A percentile compares a stretch with the other conserved stretches of the same genome.
Evolutionary conservation across 202 grass and related monocot genomes (phyloP).

Genomic region (Elaeis oleifera): DNA sequence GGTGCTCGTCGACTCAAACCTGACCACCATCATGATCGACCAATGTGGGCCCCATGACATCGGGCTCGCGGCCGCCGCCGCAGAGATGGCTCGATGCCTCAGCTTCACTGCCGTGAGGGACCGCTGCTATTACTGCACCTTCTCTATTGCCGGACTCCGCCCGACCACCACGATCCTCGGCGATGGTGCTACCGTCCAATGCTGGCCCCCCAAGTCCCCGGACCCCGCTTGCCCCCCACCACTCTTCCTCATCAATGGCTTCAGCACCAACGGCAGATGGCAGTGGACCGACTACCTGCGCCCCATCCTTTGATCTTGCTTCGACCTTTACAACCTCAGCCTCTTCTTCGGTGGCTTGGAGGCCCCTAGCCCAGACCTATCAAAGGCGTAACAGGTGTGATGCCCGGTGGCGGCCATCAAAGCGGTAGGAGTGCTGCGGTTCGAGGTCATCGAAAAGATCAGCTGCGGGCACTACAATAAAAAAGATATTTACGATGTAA

Average conservation of each 20-base stretch:
- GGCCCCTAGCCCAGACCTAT: constrained; percentile 49
- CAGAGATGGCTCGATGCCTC: constrained; percentile 28
- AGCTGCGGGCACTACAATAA: no score
- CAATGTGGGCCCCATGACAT: no score
- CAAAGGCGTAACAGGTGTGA: constrained; percentile 55
- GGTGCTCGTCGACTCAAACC: no score
- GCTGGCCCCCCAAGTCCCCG: constrained; percentile 36
- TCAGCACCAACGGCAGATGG: constrained; percentile 73
- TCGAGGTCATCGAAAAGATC: constrained; percentile 51
- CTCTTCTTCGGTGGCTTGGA: constrained; percentile 75
- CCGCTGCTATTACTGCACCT: constrained; percentile 46
- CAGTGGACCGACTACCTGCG: constrained; percentile 43
- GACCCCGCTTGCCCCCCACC: constrained; percentile 17
- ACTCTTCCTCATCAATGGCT: constrained; percentile 49
- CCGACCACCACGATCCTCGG: constrained; percentile 32
- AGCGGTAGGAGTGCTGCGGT: constrained; percentile 35
- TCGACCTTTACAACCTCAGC: constrained; percentile 80
- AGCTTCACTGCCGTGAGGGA: constrained; percentile 75
- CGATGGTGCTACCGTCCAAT: constrained; percentile 43
- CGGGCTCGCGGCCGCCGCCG: not conserved
- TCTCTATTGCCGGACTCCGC: constrained; percentile 54
- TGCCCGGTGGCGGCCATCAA: constrained; percentile 49
- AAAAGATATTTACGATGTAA: no score
- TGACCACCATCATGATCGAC: no score
- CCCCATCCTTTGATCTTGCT: constrained; percentile 50